Evolutionary conservation across 768 basidiomycete genomes (phyloP), one percentile per base, ranked within the genome.

Genomic region (Pulveroboletus sp.): DNA sequence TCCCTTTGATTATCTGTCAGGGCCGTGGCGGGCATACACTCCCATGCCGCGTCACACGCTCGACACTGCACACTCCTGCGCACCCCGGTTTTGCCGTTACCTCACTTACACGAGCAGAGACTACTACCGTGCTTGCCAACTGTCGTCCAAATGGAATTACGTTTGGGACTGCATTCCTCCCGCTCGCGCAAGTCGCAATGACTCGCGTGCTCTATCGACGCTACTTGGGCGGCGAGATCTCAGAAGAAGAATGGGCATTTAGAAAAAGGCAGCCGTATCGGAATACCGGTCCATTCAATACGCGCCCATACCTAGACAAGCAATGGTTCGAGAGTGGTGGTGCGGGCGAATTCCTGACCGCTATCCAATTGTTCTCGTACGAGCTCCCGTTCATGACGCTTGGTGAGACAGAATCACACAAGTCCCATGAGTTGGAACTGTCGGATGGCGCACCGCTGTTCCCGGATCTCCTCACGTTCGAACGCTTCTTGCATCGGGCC

Each of bases 121-220:
- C 71, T 7, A 43, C 50, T 9, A 39, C 43, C 3, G 68, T 80
- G 36, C 40, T 70, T 4, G 40, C 51, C 21, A 70, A 64, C 24
- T 81, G 79, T 52, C 74, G 73, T 34, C 56, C 59, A 33, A 58
- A 76, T 20, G 55, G 60, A 1, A 24, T 81, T 20, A 81, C 81
- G 0, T 76, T 82, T 31, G 81, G 81, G 1, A 72, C 74, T 38
- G 78, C 70, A 9, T 73, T 71, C 27, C 70, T 77, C 2, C 66
- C 77, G 5, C 67, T 84, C 17, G 73, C 69, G 1, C 82, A 84
- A 56, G 66, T 82, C 4, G 80, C 76, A 0, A 64, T 78, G 45
- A 70, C 80, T 5, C 76, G 81, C 0, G 55, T 81, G 8, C 69
- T 83, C 11, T 74, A 75, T 40, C 68, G 72, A 25, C 70, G 67